Conservation (phyloP, 495 filamentous ascomycete species). For the Penicillium angulare region DNA sequence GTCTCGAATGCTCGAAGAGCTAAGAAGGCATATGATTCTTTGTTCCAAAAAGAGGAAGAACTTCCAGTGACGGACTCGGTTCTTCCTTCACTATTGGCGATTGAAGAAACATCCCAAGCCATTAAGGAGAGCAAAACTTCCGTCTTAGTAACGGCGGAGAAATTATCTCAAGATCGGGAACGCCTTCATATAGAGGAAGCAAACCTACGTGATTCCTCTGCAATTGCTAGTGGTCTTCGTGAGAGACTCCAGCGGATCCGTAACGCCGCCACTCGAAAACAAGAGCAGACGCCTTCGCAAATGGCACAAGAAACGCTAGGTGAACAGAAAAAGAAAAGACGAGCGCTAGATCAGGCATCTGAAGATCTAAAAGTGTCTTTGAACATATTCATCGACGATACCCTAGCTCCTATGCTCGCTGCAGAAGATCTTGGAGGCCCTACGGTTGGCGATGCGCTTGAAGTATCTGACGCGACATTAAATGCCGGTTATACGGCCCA, state of each 20-base stretch:
- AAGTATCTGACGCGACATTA: slow-evolving; percentile 58
- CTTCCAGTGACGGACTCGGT: slow-evolving; percentile 65
- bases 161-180: slow-evolving; percentile 51
- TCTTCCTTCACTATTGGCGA: slow-evolving; percentile 68
- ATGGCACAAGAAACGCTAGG: slow-evolving; percentile 57
- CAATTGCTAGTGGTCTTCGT: slow-evolving; percentile 53
- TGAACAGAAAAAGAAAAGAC: slow-evolving; percentile 57
- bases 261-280: slow-evolving; percentile 48
- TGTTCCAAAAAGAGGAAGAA: slow-evolving; percentile 58
- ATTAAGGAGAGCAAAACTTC: slow-evolving; percentile 62
- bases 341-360: slow-evolving; percentile 54
- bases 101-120: slow-evolving; percentile 61
- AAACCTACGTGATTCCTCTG: slow-evolving; percentile 58
- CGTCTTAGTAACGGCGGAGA: slow-evolving; percentile 51
- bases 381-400: slow-evolving; percentile 68
- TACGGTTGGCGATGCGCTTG: slow-evolving; percentile 70
- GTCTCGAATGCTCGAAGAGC: slow-evolving; percentile 55
- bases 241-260: slow-evolving; percentile 57
- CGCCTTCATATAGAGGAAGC: slow-evolving; percentile 58
- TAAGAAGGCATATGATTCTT: slow-evolving; percentile 61
- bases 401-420: slow-evolving; percentile 77
- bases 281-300: slow-evolving; percentile 57
- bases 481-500: slow-evolving; percentile 70
- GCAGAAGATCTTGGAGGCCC: slow-evolving; percentile 86
- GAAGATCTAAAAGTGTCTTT: slow-evolving; percentile 58